Percentiles rank a stretch among this genome's conserved stretches.
These are phyloP conservation scores for Pterocarpus macrocarpus DNA, from an alignment of 306 rosid species.

Conservation along the genomic window DNA sequence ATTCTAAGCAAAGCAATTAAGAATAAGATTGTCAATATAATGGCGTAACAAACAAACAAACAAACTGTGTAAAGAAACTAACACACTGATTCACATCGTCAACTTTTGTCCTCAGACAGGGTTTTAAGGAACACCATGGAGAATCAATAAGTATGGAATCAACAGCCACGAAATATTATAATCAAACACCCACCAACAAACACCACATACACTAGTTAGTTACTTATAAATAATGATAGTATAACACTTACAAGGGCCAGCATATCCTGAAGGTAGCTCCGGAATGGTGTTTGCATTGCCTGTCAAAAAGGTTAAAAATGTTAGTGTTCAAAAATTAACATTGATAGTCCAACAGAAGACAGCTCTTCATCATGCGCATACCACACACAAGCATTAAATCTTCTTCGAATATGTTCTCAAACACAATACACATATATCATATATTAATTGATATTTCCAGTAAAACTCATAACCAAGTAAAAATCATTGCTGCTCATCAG, in stretches of 20 bases:
- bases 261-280: slow-evolving; percentile 94
- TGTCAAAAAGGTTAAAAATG: slow-evolving; percentile 46
- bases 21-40: neutral
- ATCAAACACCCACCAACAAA: slow-evolving; percentile 1
- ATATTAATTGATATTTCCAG: neutral
- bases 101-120: too few relatives aligned
- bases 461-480: neutral
- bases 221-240: slow-evolving; percentile 19
- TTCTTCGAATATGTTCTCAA: neutral
- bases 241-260: slow-evolving; percentile 69
- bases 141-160: too few relatives aligned
- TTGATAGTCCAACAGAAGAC: neutral
- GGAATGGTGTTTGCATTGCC: slow-evolving; percentile 96
- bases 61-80: too few relatives aligned
- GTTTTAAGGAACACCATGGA: too few relatives aligned
- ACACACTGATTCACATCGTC: too few relatives aligned
- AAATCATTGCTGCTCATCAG: neutral
- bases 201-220: slow-evolving; percentile 5
- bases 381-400: neutral
- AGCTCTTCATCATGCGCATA: neutral
- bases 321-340: slow-evolving; percentile 21
- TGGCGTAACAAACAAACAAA: too few relatives aligned
- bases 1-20: neutral
- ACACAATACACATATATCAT: slow-evolving; percentile 3
- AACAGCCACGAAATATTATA: neutral